A percentile compares a stretch with the other conserved stretches of the same genome.
phyloP scores from a whole-genome alignment of 2,329 filamentous ascomycete species.

The Talaromyces sp. region DNA sequence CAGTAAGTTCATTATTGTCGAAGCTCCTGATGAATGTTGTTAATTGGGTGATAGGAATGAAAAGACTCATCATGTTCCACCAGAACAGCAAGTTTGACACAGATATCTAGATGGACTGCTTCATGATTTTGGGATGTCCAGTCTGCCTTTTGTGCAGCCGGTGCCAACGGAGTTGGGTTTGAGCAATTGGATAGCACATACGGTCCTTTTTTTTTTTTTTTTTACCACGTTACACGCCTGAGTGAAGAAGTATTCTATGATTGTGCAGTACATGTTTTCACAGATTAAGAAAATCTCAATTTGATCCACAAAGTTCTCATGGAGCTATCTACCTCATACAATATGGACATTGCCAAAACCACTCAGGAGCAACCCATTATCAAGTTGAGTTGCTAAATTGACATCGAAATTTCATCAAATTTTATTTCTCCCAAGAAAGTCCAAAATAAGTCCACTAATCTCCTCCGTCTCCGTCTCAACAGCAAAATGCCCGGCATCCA shows the following conservation, averaged over 20 bases:
- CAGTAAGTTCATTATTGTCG: background rate
- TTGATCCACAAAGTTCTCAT: background rate
- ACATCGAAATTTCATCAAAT: background rate
- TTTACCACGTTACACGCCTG: background rate
- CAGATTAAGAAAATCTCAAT: background rate
- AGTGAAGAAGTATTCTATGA: background rate
- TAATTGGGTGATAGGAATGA: conserved; percentile 2
- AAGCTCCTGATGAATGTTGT: background rate
- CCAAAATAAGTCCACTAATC: conserved; percentile 36
- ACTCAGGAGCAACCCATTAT: background rate
- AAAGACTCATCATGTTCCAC: background rate
- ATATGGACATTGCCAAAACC: no score
- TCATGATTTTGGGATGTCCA: background rate
- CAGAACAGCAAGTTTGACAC: background rate
- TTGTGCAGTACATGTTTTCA: background rate
- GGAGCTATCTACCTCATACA: background rate
- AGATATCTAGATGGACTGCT: background rate
- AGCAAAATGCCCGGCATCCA: conserved; percentile 59
- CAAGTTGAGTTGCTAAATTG: background rate
- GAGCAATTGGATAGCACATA: background rate
- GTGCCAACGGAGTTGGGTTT: background rate
- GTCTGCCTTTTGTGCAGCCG: background rate
- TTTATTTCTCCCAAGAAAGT: conserved; percentile 30
- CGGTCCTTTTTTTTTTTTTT: no score
- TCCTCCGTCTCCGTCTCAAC: conserved; percentile 40